Evolutionary conservation across 2,329 filamentous ascomycete genomes (phyloP).

Genomic region (Grosmannia serpens): DNA sequence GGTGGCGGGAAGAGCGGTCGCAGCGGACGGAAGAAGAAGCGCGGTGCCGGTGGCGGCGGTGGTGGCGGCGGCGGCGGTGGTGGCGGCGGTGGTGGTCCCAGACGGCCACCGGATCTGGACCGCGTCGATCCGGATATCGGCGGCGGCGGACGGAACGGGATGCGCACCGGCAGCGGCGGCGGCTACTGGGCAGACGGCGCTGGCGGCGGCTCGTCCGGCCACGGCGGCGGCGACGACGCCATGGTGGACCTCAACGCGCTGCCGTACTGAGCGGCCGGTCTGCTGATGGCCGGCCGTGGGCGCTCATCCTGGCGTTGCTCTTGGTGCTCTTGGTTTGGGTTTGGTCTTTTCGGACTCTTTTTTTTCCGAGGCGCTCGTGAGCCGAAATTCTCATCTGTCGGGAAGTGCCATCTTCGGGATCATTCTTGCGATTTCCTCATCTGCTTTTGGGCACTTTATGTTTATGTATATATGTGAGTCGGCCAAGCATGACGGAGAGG

Average conservation of each 20-base stretch:
- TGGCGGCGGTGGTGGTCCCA: not conserved
- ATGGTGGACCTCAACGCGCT: slow-evolving; percentile 13
- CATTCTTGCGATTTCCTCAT: not conserved
- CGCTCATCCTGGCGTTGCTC: not conserved
- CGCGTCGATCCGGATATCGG: slow-evolving; percentile 13
- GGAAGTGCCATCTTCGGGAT: not conserved
- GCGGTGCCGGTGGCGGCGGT: slow-evolving; percentile 8
- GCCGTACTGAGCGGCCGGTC: slow-evolving; percentile 7
- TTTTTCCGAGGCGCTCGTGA: not conserved
- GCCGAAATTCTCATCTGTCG: not conserved
- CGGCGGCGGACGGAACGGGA: slow-evolving; percentile 8
- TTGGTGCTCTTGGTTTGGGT: not conserved
- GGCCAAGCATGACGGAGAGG: not conserved
- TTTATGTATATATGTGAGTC: not conserved
- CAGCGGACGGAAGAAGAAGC: slow-evolving; percentile 12
- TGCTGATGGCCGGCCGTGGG: no score
- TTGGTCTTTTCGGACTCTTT: not conserved
- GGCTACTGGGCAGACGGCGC: slow-evolving; percentile 1
- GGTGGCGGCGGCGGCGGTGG: slow-evolving; percentile 4
- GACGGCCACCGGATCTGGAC: slow-evolving; percentile 12
- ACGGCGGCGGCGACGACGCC: slow-evolving; percentile 6
- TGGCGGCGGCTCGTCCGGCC: not conserved
- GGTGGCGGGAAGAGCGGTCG: not conserved
- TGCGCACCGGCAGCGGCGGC: slow-evolving; percentile 1
- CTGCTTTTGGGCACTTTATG: not conserved